These are phyloP conservation scores for Penicillium rolfsii DNA, from an alignment of 2,329 filamentous ascomycete genomes.

Conservation along the genomic window DNA sequence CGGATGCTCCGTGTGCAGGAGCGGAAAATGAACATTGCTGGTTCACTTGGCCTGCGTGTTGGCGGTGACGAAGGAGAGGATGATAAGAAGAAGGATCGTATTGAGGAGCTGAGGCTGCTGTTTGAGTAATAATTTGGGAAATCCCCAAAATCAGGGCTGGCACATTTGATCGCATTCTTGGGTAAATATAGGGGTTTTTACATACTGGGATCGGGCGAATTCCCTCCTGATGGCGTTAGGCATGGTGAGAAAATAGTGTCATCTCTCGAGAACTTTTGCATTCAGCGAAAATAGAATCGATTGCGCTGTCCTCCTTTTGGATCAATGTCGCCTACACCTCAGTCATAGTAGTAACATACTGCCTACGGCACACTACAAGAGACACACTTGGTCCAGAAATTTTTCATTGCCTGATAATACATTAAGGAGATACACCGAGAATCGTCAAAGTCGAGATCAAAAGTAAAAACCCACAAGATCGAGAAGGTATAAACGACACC, in stretches of 20 bases:
- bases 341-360: too few relatives aligned
- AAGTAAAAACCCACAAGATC: not conserved
- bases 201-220: not conserved
- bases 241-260: not conserved
- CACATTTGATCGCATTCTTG: not conserved
- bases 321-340: not conserved
- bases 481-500: conserved; percentile 1
- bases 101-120: conserved; percentile 92
- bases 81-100: conserved; percentile 84
- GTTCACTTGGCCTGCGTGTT: conserved; percentile 93
- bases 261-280: not conserved
- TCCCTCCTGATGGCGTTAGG: not conserved
- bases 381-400: not conserved
- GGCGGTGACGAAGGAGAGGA: conserved; percentile 85
- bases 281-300: not conserved
- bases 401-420: conserved; percentile 14
- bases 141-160: not conserved
- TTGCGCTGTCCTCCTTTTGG: not conserved
- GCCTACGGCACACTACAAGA: too few relatives aligned
- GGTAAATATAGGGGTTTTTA: not conserved
- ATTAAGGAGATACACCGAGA: not conserved
- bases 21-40: conserved; percentile 85
- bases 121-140: conserved; percentile 50
- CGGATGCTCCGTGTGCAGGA: conserved; percentile 94
- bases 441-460: not conserved